Conservation (phyloP, 2,329 filamentous ascomycete genomes). For the Monilinia fructicola region DNA sequence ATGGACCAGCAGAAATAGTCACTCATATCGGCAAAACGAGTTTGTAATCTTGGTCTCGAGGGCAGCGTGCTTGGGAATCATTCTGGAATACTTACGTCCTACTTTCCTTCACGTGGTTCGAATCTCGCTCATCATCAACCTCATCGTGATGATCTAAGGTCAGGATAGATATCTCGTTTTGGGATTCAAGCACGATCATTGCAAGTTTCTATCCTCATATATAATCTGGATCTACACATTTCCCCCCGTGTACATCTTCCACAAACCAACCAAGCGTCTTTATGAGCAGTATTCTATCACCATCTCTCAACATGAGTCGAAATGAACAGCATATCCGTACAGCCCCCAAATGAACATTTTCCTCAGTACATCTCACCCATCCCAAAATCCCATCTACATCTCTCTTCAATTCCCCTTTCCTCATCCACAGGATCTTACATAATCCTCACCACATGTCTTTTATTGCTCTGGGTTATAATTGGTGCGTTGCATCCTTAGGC, state of each 20-base stretch:
- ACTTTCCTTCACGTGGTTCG: background rate
- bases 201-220: background rate
- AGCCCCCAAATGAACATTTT: background rate
- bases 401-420: too few species aligned
- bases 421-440: too few species aligned
- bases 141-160: too few species aligned
- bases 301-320: conserved; percentile 15
- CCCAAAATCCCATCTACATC: too few species aligned
- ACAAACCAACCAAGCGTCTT: too few species aligned
- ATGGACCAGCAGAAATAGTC: conserved; percentile 21
- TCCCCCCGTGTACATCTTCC: background rate
- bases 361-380: background rate
- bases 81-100: background rate
- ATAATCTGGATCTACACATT: background rate
- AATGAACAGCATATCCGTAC: background rate
- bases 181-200: too few species aligned
- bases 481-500: background rate
- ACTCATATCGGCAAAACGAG: conserved; percentile 33
- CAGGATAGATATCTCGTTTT: too few species aligned
- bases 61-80: background rate
- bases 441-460: too few species aligned
- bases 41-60: conserved; percentile 21
- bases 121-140: background rate
- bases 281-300: background rate
- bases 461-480: background rate